A percentile compares a stretch with the other conserved stretches of the same genome.
These are phyloP conservation scores for Henckelia pumila DNA, from an alignment of 257 asterid genomes.

Conservation along the genomic window DNA sequence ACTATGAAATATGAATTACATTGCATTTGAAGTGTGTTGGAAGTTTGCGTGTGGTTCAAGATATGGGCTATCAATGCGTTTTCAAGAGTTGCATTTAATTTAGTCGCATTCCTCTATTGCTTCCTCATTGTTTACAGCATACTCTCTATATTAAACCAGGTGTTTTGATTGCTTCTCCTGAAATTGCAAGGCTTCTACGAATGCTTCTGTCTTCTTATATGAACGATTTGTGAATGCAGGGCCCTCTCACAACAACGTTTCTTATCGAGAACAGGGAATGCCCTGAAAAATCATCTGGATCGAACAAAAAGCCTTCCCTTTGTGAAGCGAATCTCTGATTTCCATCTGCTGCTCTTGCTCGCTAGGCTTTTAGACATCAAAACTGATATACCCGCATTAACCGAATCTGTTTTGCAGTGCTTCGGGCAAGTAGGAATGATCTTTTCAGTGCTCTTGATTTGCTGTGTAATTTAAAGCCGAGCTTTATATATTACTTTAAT, in stretches of 20 bases:
- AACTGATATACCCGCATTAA: slow-evolving; percentile 79
- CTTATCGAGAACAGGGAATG: slow-evolving; percentile 89
- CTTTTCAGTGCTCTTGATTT: neutral
- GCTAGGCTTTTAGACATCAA: slow-evolving; percentile 70
- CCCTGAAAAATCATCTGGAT: slow-evolving; percentile 75
- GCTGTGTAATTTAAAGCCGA: neutral
- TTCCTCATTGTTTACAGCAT: neutral
- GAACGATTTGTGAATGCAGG: slow-evolving; percentile 47
- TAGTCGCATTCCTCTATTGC: neutral
- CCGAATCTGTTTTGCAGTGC: slow-evolving; percentile 35
- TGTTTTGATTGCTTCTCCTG: neutral
- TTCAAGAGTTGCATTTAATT: neutral
- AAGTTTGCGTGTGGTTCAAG: neutral
- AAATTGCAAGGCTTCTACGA: neutral
- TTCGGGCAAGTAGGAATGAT: neutral
- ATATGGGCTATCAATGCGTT: neutral
- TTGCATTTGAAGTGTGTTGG: slow-evolving; percentile 7
- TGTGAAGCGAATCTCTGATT: slow-evolving; percentile 83
- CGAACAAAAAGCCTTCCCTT: slow-evolving; percentile 63
- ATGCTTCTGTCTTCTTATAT: slow-evolving; percentile 22
- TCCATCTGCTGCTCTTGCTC: slow-evolving; percentile 76
- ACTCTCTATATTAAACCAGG: neutral
- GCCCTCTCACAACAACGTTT: slow-evolving; percentile 76
- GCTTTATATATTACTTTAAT: neutral
- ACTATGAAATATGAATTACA: neutral